Evolutionary conservation across 805 yeast species (phyloP).

Genomic region (Metschnikowia henanensis): DNA sequence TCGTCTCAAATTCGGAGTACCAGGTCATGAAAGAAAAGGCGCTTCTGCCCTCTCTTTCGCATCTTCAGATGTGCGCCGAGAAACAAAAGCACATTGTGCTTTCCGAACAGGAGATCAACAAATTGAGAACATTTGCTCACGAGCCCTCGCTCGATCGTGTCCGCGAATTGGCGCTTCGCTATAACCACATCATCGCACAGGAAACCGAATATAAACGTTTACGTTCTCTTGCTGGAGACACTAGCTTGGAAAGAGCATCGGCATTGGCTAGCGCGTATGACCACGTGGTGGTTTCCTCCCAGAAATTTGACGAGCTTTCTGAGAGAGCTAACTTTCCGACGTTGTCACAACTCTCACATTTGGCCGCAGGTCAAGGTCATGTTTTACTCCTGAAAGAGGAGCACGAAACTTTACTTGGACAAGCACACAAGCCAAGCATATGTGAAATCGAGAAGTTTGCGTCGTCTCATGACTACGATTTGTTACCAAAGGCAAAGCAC

Average conservation of each 20-base stretch:
- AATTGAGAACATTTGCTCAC: conserved; percentile 8
- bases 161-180: conserved; percentile 6
- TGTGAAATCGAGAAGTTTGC: conserved; percentile 20
- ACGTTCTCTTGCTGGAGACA: background rate
- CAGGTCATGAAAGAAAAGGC: conserved; percentile 9
- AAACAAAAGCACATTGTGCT: conserved; percentile 9
- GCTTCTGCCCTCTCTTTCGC: conserved; percentile 12
- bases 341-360: conserved; percentile 19
- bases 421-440: conserved; percentile 19
- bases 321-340: conserved; percentile 17
- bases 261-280: conserved; percentile 33
- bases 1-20: conserved; percentile 9
- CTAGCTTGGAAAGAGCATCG: conserved; percentile 4
- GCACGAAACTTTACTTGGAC: conserved; percentile 4
- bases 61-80: conserved; percentile 12
- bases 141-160: conserved; percentile 11
- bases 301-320: conserved; percentile 25
- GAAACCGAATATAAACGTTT: conserved; percentile 6
- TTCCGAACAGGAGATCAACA: conserved; percentile 1
- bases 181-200: conserved; percentile 4
- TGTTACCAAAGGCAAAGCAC: conserved; percentile 14
- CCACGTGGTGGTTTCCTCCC: conserved; percentile 28
- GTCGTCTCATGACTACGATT: conserved; percentile 7
- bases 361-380: conserved; percentile 17
- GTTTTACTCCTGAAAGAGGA: conserved; percentile 15